Evolutionary conservation across 139 green algal species (phyloP).

Genomic region (Coelastrella sp.): DNA sequence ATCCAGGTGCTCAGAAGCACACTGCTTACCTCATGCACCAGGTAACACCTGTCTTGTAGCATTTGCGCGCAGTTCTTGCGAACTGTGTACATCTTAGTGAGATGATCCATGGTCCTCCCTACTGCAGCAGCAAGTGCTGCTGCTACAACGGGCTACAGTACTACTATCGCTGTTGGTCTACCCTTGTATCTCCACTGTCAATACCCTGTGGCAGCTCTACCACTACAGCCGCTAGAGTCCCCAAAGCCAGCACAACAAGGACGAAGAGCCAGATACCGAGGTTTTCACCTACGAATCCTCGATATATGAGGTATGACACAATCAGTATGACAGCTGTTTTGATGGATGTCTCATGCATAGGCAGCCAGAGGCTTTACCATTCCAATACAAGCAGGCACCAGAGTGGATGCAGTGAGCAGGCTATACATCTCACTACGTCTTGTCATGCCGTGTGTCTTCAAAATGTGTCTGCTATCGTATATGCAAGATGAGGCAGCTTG

Average conservation of each 20-base stretch:
- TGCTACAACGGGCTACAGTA: too few relatives aligned
- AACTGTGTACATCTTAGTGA: constrained; percentile 77
- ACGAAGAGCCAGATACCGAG: constrained; percentile 24
- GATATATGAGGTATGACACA: too few relatives aligned
- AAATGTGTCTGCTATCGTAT: too few relatives aligned
- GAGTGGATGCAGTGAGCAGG: too few relatives aligned
- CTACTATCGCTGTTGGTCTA: too few relatives aligned
- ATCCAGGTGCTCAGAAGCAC: too few relatives aligned
- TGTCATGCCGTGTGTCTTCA: too few relatives aligned
- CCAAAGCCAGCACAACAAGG: constrained; percentile 10
- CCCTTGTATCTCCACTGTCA: too few relatives aligned
- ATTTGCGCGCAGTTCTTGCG: constrained; percentile 92
- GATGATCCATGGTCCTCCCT: constrained; percentile 71
- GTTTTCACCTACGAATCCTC: constrained; percentile 26
- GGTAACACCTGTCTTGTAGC: constrained; percentile 91
- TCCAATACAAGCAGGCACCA: too few relatives aligned
- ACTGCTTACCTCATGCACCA: constrained; percentile 78
- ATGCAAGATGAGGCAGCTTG: too few relatives aligned
- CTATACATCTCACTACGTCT: too few relatives aligned
- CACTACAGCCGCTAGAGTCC: background rate
- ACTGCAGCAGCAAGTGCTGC: background rate
- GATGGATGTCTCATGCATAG: constrained; percentile 19
- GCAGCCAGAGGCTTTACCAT: too few relatives aligned
- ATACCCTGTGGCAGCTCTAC: constrained; percentile 6
- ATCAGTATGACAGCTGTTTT: background rate